phyloP scores from a whole-genome alignment of 129 eudicot species.

The Flaveria brownii region DNA sequence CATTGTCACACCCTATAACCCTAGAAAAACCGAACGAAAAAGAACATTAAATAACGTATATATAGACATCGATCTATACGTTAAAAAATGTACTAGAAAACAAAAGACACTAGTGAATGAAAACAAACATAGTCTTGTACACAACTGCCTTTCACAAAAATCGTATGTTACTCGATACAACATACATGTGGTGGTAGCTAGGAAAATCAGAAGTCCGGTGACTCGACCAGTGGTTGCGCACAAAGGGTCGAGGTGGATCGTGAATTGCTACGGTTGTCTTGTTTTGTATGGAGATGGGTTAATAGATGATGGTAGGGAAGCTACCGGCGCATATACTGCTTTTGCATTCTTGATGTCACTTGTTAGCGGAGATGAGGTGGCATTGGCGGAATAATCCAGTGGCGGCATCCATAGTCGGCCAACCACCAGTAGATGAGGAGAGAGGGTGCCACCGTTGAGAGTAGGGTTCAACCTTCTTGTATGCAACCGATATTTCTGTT shows the following conservation, averaged over 20 bases:
- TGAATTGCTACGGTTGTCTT: slow-evolving; percentile 34
- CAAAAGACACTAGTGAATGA: neutral
- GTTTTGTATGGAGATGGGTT: slow-evolving; percentile 33
- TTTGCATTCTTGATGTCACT: slow-evolving; percentile 32
- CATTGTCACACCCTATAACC: neutral
- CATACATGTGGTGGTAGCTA: slow-evolving; percentile 1
- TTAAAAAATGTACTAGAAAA: neutral
- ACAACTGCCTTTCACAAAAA: slow-evolving; percentile 23
- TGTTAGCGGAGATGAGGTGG: slow-evolving; percentile 33
- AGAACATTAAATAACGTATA: slow-evolving; percentile 4
- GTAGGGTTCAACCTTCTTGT: slow-evolving; percentile 72
- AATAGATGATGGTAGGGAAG: slow-evolving; percentile 44
- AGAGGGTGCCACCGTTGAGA: slow-evolving; percentile 37
- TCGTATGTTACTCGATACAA: slow-evolving; percentile 7
- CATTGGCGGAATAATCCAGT: slow-evolving; percentile 44
- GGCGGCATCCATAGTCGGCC: slow-evolving; percentile 96
- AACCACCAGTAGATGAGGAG: slow-evolving; percentile 81
- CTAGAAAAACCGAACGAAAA: neutral
- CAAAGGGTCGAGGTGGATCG: too few relatives aligned
- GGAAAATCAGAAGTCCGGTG: neutral
- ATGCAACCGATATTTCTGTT: slow-evolving; percentile 85
- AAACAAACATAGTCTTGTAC: slow-evolving; percentile 15
- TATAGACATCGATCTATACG: slow-evolving; percentile 2
- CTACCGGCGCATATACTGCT: slow-evolving; percentile 55
- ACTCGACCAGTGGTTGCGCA: too few relatives aligned